phyloP scores from a whole-genome alignment of 441 rosid species.

The Macaranga tanarius region DNA sequence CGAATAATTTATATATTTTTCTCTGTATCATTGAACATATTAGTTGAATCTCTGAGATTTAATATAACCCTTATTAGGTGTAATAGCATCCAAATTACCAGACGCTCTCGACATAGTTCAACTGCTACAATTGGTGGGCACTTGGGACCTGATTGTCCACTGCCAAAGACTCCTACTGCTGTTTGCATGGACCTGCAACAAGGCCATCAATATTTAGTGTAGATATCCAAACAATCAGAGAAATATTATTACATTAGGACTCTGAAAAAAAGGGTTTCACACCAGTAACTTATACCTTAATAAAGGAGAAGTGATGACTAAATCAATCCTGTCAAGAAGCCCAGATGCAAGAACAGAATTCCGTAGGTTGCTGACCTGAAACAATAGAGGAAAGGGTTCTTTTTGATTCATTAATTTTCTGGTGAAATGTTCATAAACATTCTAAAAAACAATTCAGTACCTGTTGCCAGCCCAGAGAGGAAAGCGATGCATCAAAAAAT shows the following conservation, averaged over 20 bases:
- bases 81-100: too few species aligned
- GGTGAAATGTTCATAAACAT: too few species aligned
- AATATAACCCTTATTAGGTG: too few species aligned
- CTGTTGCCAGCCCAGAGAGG: conserved; percentile 69
- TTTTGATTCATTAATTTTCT: too few species aligned
- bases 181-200: conserved; percentile 76
- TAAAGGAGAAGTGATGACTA: conserved; percentile 79
- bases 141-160: conserved; percentile 5
- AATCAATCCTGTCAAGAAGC: conserved; percentile 42
- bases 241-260: too few species aligned
- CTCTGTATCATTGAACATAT: too few species aligned
- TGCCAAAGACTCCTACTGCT: conserved; percentile 58
- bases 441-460: conserved; percentile 23
- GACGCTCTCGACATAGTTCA: too few species aligned
- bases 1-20: too few species aligned
- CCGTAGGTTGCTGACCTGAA: conserved; percentile 52
- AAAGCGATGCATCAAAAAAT: conserved; percentile 64
- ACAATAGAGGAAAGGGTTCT: neutral
- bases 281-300: conserved; percentile 39
- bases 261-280: neutral
- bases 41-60: too few species aligned
- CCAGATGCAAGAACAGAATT: conserved; percentile 44
- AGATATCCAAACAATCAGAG: neutral
- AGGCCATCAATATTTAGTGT: too few species aligned
- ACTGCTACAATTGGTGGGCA: too few species aligned